Evolutionary conservation across 2,329 filamentous ascomycete species (phyloP).

Genomic region (Phoma herbarum): DNA sequence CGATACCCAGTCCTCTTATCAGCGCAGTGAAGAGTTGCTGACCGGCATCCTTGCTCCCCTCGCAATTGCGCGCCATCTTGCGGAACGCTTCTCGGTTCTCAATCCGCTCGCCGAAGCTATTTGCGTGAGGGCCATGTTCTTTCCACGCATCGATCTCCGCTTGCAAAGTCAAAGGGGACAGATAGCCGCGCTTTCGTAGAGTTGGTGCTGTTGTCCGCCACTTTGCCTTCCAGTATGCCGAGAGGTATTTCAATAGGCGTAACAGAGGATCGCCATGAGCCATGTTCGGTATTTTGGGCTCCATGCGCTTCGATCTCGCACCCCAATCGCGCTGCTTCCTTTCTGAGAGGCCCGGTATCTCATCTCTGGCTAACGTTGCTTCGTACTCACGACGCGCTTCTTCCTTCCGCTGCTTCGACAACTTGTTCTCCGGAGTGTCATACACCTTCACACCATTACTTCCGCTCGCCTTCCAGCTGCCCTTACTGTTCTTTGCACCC

Average conservation of each 20-base stretch:
- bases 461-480: constrained; percentile 54
- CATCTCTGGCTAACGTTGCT: constrained; percentile 23
- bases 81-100: constrained; percentile 73
- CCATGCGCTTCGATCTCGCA: constrained; percentile 71
- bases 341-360: constrained; percentile 53
- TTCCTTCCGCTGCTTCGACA: constrained; percentile 13
- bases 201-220: constrained; percentile 82
- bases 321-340: constrained; percentile 74
- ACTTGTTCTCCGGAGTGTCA: constrained; percentile 34
- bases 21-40: constrained; percentile 90
- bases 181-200: constrained; percentile 88
- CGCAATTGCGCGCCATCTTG: constrained; percentile 70
- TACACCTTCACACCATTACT: constrained; percentile 48
- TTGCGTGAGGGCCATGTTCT: constrained; percentile 67
- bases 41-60: constrained; percentile 86
- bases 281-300: constrained; percentile 76
- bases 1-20: constrained; percentile 79
- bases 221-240: constrained; percentile 86
- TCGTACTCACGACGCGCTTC: constrained; percentile 17
- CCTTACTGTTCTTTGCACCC: constrained; percentile 24
- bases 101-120: constrained; percentile 79
- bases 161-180: constrained; percentile 77
- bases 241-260: constrained; percentile 76
- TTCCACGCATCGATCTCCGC: constrained; percentile 76
- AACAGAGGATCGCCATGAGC: constrained; percentile 85